Evolutionary conservation across 2,329 filamentous ascomycete species (phyloP).

Genomic region (Trichoderma lentiforme): DNA sequence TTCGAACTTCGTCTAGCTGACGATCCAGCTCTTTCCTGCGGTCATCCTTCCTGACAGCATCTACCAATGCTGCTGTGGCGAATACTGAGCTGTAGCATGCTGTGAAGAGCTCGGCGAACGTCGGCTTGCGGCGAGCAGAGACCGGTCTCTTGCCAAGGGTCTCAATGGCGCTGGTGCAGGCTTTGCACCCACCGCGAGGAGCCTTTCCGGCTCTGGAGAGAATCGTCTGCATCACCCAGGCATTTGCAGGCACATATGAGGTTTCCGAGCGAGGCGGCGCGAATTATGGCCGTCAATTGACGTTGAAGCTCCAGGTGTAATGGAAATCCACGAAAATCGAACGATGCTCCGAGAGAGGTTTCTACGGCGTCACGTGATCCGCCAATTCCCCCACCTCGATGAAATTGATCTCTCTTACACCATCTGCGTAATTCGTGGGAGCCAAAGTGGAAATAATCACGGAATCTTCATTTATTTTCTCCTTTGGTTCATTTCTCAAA

Average conservation of each 20-base stretch:
- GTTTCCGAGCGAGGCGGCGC: not conserved
- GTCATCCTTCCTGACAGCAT: conserved; percentile 57
- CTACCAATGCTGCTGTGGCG: conserved; percentile 60
- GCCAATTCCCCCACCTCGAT: not conserved
- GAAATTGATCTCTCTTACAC: not conserved
- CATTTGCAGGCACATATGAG: conserved; percentile 22
- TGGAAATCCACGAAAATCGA: conserved; percentile 6
- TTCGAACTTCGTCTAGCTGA: conserved; percentile 54
- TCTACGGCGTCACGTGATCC: conserved; percentile 12
- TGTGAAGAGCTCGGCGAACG: conserved; percentile 56
- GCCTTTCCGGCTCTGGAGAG: conserved; percentile 65
- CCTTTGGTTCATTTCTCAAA: not conserved
- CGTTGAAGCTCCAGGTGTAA: not conserved
- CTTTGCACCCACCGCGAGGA: conserved; percentile 61
- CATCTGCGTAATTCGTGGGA: not conserved
- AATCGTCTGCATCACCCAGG: conserved; percentile 60
- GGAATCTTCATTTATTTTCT: not conserved
- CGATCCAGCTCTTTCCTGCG: conserved; percentile 59
- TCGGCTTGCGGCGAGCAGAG: conserved; percentile 48
- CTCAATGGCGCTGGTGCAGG: conserved; percentile 53
- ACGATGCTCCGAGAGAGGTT: conserved; percentile 12
- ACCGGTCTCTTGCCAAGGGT: conserved; percentile 50
- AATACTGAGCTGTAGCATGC: conserved; percentile 67
- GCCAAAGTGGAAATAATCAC: not conserved
- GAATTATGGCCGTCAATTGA: conserved; percentile 9